Evolutionary conservation across 345 rosid genomes (phyloP), one percentile per base, ranked within the genome.

Genomic region (Excoecaria agallocha): DNA sequence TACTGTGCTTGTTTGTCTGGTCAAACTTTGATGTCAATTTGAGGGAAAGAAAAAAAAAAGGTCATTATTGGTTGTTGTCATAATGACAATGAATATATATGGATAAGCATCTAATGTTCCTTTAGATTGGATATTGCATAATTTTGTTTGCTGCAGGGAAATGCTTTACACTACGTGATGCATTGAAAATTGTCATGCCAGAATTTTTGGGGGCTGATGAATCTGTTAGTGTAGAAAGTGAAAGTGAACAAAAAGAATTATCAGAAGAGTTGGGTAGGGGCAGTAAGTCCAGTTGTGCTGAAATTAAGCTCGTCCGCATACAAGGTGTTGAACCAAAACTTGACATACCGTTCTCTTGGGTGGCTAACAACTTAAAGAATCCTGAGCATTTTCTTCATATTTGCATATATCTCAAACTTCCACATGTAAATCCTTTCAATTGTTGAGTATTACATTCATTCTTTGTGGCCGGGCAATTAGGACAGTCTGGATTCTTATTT

Each of bases 331-430:
- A 94, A 80, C 90, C 91, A 55, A 87, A 84, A 78, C 63, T 86
- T 75, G 97, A 91, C 80, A 84, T 91, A 84, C 98, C n/a, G 1
- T 89, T 94, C 76, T 89, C 97, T 10, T 94, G 98, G 98, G 87
- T 91, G 73, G 98, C 80, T 69, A 94, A 85, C 80, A 91, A 92
- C 84, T 84, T 94, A 78, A 82, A 85, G 84, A 87, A 88, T 77
- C 98, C 98, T 0, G 98, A 94, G 62, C 82, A 85, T 76, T 94
- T 87, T 73, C 91, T 94, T 71, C 98, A 92, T 62, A 78, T 94
- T n/a, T 91, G 90, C 64, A 82, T 91, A 16, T 83, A 58, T 77
- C 60, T 91, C 66, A 86, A 73, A 76, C 74, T 84, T 82, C 77
- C 85, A 76, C 66, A 20, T 30, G 80, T 46, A 65, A 76, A 82